These are phyloP conservation scores for Apophysomyces variabilis DNA, from an alignment of 371 early-diverging fungal genomes.

Conservation along the genomic window DNA sequence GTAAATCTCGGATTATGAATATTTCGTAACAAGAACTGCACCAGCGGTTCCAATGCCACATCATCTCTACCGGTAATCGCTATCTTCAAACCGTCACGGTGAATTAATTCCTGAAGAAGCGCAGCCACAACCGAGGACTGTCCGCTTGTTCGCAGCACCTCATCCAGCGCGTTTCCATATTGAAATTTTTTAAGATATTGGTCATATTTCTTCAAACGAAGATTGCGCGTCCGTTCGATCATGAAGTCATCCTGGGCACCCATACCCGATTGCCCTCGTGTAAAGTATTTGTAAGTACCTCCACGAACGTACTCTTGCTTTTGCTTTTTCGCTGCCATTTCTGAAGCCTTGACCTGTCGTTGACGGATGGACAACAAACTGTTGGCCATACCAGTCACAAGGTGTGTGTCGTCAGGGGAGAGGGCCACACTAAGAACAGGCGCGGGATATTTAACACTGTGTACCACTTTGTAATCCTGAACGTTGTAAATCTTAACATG, in stretches of 20 bases:
- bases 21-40: conserved; percentile 78
- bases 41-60: conserved; percentile 77
- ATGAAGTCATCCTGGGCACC: conserved; percentile 65
- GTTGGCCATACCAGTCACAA: conserved; percentile 92
- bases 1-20: conserved; percentile 82
- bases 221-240: conserved; percentile 67
- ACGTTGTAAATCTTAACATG: conserved; percentile 93
- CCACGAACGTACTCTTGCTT: conserved; percentile 48
- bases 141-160: conserved; percentile 56
- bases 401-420: conserved; percentile 86
- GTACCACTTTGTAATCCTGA: conserved; percentile 83
- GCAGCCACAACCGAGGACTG: conserved; percentile 64
- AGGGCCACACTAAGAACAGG: conserved; percentile 86
- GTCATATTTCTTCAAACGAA: conserved; percentile 79
- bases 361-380: conserved; percentile 89
- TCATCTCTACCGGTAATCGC: conserved; percentile 92
- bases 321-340: conserved; percentile 57
- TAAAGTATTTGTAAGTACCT: conserved; percentile 75
- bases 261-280: conserved; percentile 61
- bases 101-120: conserved; percentile 87
- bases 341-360: conserved; percentile 65
- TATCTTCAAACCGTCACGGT: conserved; percentile 77
- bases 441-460: conserved; percentile 89
- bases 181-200: conserved; percentile 79
- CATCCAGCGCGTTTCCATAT: conserved; percentile 90